These are phyloP conservation scores for Sclerotinia borealis DNA, from an alignment of 2,329 filamentous ascomycete genomes.

Conservation along the genomic window DNA sequence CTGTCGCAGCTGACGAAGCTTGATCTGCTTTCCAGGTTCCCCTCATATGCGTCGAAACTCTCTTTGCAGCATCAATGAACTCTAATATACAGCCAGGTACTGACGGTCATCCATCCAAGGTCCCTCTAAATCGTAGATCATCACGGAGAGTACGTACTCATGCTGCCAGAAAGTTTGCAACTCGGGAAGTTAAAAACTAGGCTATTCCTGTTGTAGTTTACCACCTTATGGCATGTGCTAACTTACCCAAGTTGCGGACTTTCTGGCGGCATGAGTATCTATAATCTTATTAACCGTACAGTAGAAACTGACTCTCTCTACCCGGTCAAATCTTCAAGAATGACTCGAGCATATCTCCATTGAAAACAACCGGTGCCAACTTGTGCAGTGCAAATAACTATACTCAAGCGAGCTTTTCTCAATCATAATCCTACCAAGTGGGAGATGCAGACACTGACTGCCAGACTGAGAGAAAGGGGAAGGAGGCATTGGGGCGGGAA, in stretches of 20 bases:
- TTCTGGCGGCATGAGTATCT: too few species aligned
- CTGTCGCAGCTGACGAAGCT: background rate
- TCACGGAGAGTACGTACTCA: background rate
- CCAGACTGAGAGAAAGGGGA: too few species aligned
- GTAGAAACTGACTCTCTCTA: background rate
- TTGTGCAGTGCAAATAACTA: background rate
- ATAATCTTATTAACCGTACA: background rate
- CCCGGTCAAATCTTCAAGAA: background rate
- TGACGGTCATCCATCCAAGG: background rate
- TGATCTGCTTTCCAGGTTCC: background rate
- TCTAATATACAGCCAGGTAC: background rate
- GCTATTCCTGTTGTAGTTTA: too few species aligned
- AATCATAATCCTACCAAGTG: background rate
- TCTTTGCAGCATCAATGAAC: background rate
- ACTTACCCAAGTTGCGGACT: too few species aligned
- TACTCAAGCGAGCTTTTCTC: background rate
- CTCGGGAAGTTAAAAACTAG: too few species aligned
- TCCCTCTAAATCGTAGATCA: slow-evolving; percentile 1
- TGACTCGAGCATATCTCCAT: background rate
- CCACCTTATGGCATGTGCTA: too few species aligned
- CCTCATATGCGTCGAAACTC: slow-evolving; percentile 1
- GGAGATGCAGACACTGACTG: background rate
- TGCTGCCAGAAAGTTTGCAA: too few species aligned
- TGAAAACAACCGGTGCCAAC: background rate
- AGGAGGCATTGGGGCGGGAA: background rate